Base-by-base conservation (phyloP, 2,329 filamentous ascomycete species). In the Colletotrichum tamarilloi region DNA sequence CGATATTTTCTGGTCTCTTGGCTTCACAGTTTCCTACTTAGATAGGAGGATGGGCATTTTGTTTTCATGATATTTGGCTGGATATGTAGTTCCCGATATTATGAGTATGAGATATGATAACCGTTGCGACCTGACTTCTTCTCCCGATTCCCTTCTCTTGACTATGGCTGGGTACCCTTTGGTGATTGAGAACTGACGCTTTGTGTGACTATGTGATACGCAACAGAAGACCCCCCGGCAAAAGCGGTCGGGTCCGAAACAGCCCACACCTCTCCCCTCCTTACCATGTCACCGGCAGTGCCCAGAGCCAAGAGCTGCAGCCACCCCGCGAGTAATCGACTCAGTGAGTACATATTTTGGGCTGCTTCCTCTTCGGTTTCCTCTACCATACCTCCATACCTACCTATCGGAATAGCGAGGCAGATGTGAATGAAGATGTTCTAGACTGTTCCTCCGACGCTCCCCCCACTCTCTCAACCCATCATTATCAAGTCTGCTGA, bases 41-140 rank as follows among this genome's bases (percentile, higher is more conserved):
- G 38, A 64, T 5, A 28, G 67, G 42, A 22, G 19, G 46, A 32
- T n/a, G 26, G 49, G 22, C 28, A 19, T 16, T 53, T 58, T 42
- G n/a, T 52, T 49, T 14, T 28, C n/a, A 6, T 59, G 65, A 46
- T 26, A 22, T 16, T 35, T 14, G 62, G 30, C 42, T 59, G 24
- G 30, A 22, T 42, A 52, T 35, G 42, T 60, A 67, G 68, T 56
- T 63, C 62, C 14, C 24, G 58, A 58, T 49, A 9, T 22, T 22
- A 49, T 6, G 24, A 46, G 46, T 14, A 68, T 68, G 64, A 64
- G 65, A 64, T 19, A 55, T 46, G 58, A 62, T 46, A 38, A 62
- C 35, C 9, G n/a, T 57, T 26, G 32, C 68, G 38, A 26, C 42
- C 24, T 60, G 30, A 35, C 42, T 7, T 60, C 22, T 24, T 19